A percentile compares a stretch with the other conserved stretches of the same genome.
These are phyloP conservation scores for Lasiodiplodia gonubiensis DNA, from an alignment of 2,329 filamentous ascomycete species.

Conservation along the genomic window DNA sequence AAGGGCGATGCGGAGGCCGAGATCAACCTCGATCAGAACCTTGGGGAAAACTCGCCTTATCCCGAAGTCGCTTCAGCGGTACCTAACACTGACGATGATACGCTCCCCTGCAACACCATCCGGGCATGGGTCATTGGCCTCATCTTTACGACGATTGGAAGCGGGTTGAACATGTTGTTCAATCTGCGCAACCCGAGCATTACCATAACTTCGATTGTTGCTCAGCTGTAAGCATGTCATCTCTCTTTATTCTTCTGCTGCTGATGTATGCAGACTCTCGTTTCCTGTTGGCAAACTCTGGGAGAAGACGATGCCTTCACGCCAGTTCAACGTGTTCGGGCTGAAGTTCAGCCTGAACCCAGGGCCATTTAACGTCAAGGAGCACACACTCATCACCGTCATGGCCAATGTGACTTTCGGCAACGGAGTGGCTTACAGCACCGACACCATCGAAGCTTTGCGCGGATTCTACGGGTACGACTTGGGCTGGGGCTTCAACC, in stretches of 20 bases:
- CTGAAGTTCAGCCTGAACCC: constrained; percentile 50
- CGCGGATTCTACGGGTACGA: constrained; percentile 38
- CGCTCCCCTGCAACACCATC: constrained; percentile 29
- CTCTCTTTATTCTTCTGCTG: not conserved
- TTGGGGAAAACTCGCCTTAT: constrained; percentile 32
- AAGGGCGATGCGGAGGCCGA: constrained; percentile 40
- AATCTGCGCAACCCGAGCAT: constrained; percentile 37
- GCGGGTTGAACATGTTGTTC: constrained; percentile 39
- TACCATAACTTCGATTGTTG: constrained; percentile 39
- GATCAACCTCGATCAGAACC: constrained; percentile 29
- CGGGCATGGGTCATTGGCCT: constrained; percentile 40
- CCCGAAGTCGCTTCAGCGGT: constrained; percentile 31
- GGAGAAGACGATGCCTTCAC: constrained; percentile 59
- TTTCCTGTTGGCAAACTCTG: constrained; percentile 48
- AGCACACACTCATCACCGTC: constrained; percentile 66
- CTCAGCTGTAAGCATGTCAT: constrained; percentile 38
- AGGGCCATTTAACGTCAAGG: constrained; percentile 66
- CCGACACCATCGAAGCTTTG: constrained; percentile 26
- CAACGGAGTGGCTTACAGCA: constrained; percentile 68
- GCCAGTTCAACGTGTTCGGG: constrained; percentile 16
- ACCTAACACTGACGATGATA: constrained; percentile 22
- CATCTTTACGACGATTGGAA: constrained; percentile 36
- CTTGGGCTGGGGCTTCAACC: constrained; percentile 58
- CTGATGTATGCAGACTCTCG: constrained; percentile 12
- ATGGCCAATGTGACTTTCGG: constrained; percentile 61